Percentiles rank a stretch among this genome's conserved stretches.
Evolutionary conservation across 2,329 filamentous ascomycete genomes (phyloP).

Genomic region (Ophiocordyceps camponoti-saundersi): DNA sequence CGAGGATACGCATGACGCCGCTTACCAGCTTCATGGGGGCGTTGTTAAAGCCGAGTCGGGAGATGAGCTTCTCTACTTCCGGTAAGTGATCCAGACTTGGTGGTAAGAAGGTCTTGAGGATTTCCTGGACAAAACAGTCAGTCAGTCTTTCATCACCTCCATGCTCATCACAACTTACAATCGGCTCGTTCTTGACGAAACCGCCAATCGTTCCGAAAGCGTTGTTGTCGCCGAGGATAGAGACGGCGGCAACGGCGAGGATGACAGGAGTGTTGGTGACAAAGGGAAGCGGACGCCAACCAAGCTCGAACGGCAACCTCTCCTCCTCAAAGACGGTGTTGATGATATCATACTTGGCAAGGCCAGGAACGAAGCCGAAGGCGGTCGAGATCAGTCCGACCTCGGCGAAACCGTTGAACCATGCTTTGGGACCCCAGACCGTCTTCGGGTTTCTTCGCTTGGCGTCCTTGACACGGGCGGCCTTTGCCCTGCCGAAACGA

Average conservation of each 20-base stretch:
- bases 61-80: not conserved
- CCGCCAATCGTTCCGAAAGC: slow-evolving; percentile 2
- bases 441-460: not conserved
- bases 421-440: not conserved
- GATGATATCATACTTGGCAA: not conserved
- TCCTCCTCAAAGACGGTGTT: not conserved
- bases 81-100: not conserved
- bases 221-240: slow-evolving; percentile 2
- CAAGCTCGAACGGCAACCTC: not conserved
- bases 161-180: not conserved
- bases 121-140: not conserved
- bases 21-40: not conserved
- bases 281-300: not conserved
- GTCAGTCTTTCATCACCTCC: not conserved
- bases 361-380: not conserved
- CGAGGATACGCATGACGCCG: not conserved
- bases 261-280: not conserved
- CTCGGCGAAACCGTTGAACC: not conserved
- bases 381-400: not conserved
- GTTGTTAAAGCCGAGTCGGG: not conserved
- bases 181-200: not conserved
- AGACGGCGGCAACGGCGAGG: not conserved
- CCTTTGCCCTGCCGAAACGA: not conserved
- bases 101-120: not conserved
- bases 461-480: not conserved